Conservation (phyloP, 306 rosid genomes). For the Trichosanthes truncata region DNA sequence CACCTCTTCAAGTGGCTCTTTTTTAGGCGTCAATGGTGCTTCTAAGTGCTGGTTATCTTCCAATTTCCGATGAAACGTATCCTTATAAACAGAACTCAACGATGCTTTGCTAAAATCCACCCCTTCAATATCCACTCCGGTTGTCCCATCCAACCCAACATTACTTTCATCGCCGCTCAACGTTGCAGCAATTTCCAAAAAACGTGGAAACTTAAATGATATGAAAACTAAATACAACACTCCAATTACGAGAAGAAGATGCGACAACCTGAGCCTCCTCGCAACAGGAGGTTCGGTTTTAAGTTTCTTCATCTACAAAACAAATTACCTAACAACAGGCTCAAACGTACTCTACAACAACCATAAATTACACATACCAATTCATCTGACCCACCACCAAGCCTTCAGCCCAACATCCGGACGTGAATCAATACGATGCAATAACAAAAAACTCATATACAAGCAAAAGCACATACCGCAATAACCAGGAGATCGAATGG, state of each 20-base stretch:
- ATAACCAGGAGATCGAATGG: neutral
- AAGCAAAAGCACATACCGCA: neutral
- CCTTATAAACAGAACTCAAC: slow-evolving; percentile 57
- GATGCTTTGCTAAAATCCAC: slow-evolving; percentile 52
- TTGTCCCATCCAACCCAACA: slow-evolving; percentile 31
- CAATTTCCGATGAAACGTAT: slow-evolving; percentile 61
- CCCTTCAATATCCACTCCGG: slow-evolving; percentile 28
- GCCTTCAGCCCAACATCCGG: neutral
- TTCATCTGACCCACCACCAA: neutral
- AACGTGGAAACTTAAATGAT: slow-evolving; percentile 64
- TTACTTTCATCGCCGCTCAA: slow-evolving; percentile 65
- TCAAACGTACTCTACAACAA: slow-evolving; percentile 21
- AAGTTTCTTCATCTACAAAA: slow-evolving; percentile 52
- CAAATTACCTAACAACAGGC: slow-evolving; percentile 2
- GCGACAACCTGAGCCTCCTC: slow-evolving; percentile 66
- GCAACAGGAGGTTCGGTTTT: slow-evolving; percentile 52
- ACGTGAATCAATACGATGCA: neutral
- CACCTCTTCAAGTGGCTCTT: slow-evolving; percentile 57
- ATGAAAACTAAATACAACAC: slow-evolving; percentile 64
- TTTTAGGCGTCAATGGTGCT: slow-evolving; percentile 56
- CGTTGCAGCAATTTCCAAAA: slow-evolving; percentile 45
- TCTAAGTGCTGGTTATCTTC: slow-evolving; percentile 49
- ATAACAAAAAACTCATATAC: neutral
- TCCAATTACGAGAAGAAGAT: slow-evolving; percentile 59
- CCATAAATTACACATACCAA: slow-evolving; percentile 26